Evolutionary conservation across 2,329 filamentous ascomycete species (phyloP), one percentile per base, ranked within the genome.

Genomic region (Penicillium sp.): DNA sequence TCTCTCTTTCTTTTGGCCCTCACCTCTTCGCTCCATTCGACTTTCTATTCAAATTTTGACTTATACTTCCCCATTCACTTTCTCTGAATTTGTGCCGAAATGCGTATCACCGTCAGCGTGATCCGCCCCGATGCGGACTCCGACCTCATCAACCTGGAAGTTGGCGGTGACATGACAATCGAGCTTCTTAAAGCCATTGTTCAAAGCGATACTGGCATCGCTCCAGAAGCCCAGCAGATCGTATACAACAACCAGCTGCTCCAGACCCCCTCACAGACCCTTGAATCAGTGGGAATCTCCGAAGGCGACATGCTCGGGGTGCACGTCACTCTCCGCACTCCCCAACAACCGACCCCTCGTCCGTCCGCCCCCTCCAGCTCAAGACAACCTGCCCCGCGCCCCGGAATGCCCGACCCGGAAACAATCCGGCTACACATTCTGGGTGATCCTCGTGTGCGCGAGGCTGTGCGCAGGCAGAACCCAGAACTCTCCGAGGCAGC

Each of bases 251-350:
- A 93, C 61, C 84, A 85, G 61, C 83, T 92, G 40, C 85, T 99
- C 51, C 82, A 79, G 62, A 87, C 92, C 74, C 88, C 92, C 66
- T 75, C 82, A 54, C 88, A 92, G 72, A 96, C 92, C 3, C 83
- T 99, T 68, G 85, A 92, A 62, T 83, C 93, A 66, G 83, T 92
- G 31, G 83, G 88, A 40, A 88, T 99, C 65, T 84, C 81, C 45
- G 90, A 97, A 75, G 91, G 91, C 51, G 94, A 97, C 68, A 92
- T 99, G 89, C 79, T 99, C 60, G 91, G 89, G 29, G 83, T 97
- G 63, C 89, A 96, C 70, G 88, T 96, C 62, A 66, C 63, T 53
- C 55, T 68, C 29, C 69, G 67, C 31, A 59, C 59, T 32, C 63
- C 66, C n/a, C 66, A 62, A 39, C 71, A 65, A 36, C 64, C 70